These are phyloP conservation scores for Termitomyces sp. DNA, from an alignment of 768 basidiomycete genomes.

Conservation along the genomic window DNA sequence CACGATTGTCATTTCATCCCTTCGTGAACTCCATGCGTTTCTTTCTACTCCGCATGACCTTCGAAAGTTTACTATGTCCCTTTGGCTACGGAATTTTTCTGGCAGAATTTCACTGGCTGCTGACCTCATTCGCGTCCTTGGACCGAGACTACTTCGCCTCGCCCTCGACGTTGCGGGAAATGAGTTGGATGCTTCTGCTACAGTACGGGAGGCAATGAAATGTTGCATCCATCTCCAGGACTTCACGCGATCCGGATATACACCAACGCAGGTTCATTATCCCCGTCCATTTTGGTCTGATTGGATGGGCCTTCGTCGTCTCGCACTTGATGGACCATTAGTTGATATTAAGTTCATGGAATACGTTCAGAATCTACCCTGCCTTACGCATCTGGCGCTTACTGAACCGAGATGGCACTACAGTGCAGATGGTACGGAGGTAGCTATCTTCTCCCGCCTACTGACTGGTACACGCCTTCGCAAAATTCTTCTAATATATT, in stretches of 20 bases:
- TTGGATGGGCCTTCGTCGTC: slow-evolving; percentile 9
- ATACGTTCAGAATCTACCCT: slow-evolving; percentile 1
- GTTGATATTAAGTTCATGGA: slow-evolving; percentile 8
- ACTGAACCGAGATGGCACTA: slow-evolving; percentile 14
- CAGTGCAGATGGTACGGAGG: slow-evolving; percentile 11
- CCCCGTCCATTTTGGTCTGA: slow-evolving; percentile 4
- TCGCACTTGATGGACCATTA: too few relatives aligned
- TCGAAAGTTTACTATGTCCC: background rate
- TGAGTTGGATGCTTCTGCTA: slow-evolving; percentile 1
- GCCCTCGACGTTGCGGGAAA: slow-evolving; percentile 7
- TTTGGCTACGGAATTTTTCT: slow-evolving; percentile 7
- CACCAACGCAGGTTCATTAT: slow-evolving; percentile 9
- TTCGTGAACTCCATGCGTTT: slow-evolving; percentile 1
- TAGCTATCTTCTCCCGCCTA: slow-evolving; percentile 6
- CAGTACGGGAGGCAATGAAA: slow-evolving; percentile 4
- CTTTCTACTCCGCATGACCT: slow-evolving; percentile 2
- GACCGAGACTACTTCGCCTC: slow-evolving; percentile 9
- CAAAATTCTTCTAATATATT: slow-evolving; percentile 11
- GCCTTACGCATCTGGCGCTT: slow-evolving; percentile 10
- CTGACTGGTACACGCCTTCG: slow-evolving; percentile 5
- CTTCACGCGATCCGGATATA: slow-evolving; percentile 10
- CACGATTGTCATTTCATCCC: slow-evolving; percentile 9
- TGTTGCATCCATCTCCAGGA: slow-evolving; percentile 10
- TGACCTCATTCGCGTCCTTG: slow-evolving; percentile 4
- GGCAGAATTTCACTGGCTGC: slow-evolving; percentile 1